These are phyloP conservation scores for Daldinia vernicosa DNA, from an alignment of 495 filamentous ascomycete species.

Conservation along the genomic window DNA sequence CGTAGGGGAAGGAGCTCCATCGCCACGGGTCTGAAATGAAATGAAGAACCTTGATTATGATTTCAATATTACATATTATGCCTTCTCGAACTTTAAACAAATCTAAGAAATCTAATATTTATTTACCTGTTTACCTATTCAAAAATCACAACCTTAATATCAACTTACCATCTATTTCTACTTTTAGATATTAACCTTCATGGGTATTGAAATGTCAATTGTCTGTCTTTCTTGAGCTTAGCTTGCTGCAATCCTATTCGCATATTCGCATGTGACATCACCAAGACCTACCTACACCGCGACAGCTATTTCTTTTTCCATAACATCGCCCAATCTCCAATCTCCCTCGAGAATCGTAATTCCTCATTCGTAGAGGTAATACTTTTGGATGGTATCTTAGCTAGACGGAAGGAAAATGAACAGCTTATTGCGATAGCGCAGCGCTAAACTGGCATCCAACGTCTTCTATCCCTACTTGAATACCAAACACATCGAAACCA, in stretches of 20 bases:
- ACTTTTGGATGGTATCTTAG: constrained; percentile 15
- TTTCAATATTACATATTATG: constrained; percentile 36
- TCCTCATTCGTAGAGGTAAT: constrained; percentile 1
- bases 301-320: constrained; percentile 21
- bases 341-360: not conserved
- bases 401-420: constrained; percentile 31
- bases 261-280: constrained; percentile 45
- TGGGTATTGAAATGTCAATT: constrained; percentile 8
- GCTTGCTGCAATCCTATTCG: constrained; percentile 21
- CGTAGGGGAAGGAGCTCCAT: constrained; percentile 16
- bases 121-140: too few species aligned
- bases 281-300: constrained; percentile 25
- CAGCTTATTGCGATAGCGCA: constrained; percentile 35
- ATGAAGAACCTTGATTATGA: constrained; percentile 27
- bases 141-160: not conserved
- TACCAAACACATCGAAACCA: constrained; percentile 48
- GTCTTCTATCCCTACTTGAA: constrained; percentile 20
- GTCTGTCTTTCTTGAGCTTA: constrained; percentile 19
- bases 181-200: not conserved
- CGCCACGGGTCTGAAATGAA: constrained; percentile 26
- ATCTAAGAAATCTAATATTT: not conserved
- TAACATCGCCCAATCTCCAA: constrained; percentile 2
- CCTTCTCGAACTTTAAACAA: constrained; percentile 23
- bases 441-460: constrained; percentile 26
- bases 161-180: constrained; percentile 1